A percentile compares a stretch with the other conserved stretches of the same genome.
Evolutionary conservation across 495 filamentous ascomycete species (phyloP).

Genomic region (Podospora pseudoanserina): DNA sequence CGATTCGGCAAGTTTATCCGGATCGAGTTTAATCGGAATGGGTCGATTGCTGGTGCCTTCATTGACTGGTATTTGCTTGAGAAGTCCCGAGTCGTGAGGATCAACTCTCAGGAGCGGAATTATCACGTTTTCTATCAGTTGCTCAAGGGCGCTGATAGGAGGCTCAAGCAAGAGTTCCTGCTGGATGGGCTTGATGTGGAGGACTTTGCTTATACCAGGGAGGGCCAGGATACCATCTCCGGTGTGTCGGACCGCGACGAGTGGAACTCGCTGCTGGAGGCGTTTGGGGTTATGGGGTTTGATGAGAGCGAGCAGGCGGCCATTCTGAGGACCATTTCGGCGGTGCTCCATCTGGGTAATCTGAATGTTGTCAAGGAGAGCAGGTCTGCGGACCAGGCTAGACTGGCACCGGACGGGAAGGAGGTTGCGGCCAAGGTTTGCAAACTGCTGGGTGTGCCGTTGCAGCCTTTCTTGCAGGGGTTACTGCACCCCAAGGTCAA

Average conservation of each 20-base stretch:
- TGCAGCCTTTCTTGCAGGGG: slow-evolving; percentile 81
- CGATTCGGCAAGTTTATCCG: slow-evolving; percentile 99
- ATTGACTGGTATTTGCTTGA: slow-evolving; percentile 99
- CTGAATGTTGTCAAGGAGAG: slow-evolving; percentile 86
- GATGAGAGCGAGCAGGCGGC: slow-evolving; percentile 77
- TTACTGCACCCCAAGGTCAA: slow-evolving; percentile 90
- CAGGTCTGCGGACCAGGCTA: slow-evolving; percentile 83
- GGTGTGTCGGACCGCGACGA: slow-evolving; percentile 91
- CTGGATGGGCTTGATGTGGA: slow-evolving; percentile 68
- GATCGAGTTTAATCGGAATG: slow-evolving; percentile 87
- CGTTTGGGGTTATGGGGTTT: slow-evolving; percentile 93
- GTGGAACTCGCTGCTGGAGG: slow-evolving; percentile 85
- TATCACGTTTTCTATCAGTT: slow-evolving; percentile 99
- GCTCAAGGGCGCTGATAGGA: slow-evolving; percentile 71
- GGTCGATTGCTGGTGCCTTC: slow-evolving; percentile 91
- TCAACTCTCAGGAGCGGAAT: slow-evolving; percentile 83
- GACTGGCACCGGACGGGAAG: slow-evolving; percentile 68
- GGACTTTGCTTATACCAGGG: slow-evolving; percentile 86
- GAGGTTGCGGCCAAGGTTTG: slow-evolving; percentile 73
- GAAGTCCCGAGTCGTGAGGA: slow-evolving; percentile 89
- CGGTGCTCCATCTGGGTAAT: slow-evolving; percentile 91
- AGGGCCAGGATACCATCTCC: slow-evolving; percentile 84
- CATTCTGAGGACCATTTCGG: slow-evolving; percentile 83
- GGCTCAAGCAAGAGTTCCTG: slow-evolving; percentile 70
- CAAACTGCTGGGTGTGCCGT: slow-evolving; percentile 74